These are phyloP conservation scores for Glycine tomentella DNA, from an alignment of 306 rosid species.

Conservation along the genomic window DNA sequence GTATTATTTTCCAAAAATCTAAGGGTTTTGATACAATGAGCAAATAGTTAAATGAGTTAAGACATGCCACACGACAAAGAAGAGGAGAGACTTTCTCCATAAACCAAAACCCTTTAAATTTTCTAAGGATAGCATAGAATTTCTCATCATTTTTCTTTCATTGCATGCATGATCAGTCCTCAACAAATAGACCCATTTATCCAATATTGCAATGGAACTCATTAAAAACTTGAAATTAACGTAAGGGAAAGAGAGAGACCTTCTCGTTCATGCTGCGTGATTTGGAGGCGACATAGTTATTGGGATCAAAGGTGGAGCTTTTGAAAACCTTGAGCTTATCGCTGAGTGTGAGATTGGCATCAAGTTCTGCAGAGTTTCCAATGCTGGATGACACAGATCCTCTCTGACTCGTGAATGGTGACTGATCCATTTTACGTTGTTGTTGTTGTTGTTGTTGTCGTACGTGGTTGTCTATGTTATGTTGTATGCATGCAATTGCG, in stretches of 20 bases:
- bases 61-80: neutral
- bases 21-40: too few relatives aligned
- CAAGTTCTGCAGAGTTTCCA: slow-evolving; percentile 64
- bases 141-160: neutral
- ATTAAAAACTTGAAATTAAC: neutral
- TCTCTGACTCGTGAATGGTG: slow-evolving; percentile 49
- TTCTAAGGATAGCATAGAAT: neutral
- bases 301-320: slow-evolving; percentile 68
- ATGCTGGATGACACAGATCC: slow-evolving; percentile 66
- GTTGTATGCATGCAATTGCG: slow-evolving; percentile 7
- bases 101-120: too few relatives aligned
- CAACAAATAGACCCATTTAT: slow-evolving; percentile 5
- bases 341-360: slow-evolving; percentile 67
- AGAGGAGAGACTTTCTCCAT: too few relatives aligned
- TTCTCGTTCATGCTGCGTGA: slow-evolving; percentile 79
- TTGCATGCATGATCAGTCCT: neutral
- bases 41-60: neutral
- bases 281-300: slow-evolving; percentile 72
- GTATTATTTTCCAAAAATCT: too few relatives aligned
- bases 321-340: slow-evolving; percentile 78
- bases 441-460: neutral
- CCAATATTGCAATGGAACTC: neutral
- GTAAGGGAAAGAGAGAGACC: slow-evolving; percentile 42
- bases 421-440: slow-evolving; percentile 51
- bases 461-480: neutral